Conservation (phyloP, 1,284 basidiomycete genomes). For the Meira miltonrushii region DNA sequence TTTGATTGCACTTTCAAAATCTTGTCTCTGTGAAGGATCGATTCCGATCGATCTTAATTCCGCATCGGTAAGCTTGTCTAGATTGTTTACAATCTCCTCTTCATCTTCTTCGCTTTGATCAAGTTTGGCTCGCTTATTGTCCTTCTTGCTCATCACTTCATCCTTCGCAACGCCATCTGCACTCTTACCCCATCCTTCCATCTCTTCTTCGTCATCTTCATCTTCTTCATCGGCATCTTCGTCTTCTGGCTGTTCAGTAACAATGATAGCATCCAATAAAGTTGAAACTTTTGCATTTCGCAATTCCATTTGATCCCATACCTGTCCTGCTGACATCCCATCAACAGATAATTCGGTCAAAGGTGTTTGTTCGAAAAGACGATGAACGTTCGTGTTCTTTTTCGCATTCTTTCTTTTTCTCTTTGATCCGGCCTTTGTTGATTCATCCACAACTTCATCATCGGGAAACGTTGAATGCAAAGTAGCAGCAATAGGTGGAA, state of each 20-base stretch:
- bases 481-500: neutral
- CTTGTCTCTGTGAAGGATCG: constrained; percentile 27
- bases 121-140: neutral
- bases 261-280: constrained; percentile 30
- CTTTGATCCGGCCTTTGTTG: neutral
- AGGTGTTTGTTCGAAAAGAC: neutral
- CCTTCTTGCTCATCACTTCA: neutral
- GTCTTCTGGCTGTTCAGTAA: constrained; percentile 49
- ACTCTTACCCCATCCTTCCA: constrained; percentile 5
- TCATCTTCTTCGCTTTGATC: constrained; percentile 27
- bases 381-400: neutral
- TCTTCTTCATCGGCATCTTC: constrained; percentile 40
- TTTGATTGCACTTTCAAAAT: constrained; percentile 26
- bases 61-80: constrained; percentile 33
- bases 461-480: neutral
- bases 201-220: constrained; percentile 14
- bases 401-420: neutral
- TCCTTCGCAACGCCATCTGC: neutral
- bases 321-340: constrained; percentile 79
- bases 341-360: constrained; percentile 69
- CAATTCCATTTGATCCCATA: constrained; percentile 68
- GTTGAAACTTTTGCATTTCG: constrained; percentile 29
- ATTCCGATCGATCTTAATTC: constrained; percentile 33
- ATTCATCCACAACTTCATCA: neutral
- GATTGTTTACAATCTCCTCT: constrained; percentile 17